phyloP scores from a whole-genome alignment of 1,284 basidiomycete genomes.

The Phellopilus nigrolimitatus region DNA sequence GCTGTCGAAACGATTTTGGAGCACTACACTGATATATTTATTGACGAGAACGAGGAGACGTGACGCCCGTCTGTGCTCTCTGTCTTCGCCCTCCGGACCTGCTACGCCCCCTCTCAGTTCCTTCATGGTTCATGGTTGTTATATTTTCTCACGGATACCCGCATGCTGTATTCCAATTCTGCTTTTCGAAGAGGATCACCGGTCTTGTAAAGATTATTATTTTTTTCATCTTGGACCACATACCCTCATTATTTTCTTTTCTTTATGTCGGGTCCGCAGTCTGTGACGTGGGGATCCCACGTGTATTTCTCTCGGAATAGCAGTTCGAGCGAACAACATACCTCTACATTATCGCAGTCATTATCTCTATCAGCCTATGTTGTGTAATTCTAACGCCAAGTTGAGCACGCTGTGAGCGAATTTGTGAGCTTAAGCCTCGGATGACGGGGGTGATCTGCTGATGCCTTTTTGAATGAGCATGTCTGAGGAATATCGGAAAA shows the following conservation, averaged over 20 bases:
- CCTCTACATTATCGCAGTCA: constrained; percentile 14
- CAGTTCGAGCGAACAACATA: constrained; percentile 4
- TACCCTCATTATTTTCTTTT: constrained; percentile 2
- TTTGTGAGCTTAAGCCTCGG: constrained; percentile 8
- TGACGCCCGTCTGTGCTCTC: not conserved
- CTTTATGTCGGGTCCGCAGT: not conserved
- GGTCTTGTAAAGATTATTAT: constrained; percentile 1
- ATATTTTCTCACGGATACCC: constrained; percentile 8
- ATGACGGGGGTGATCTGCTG: constrained; percentile 3
- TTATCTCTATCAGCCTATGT: constrained; percentile 11
- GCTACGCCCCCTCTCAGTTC: not conserved
- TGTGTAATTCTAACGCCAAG: constrained; percentile 6
- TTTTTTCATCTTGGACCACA: not conserved
- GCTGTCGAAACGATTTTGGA: constrained; percentile 84
- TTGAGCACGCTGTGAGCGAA: not conserved
- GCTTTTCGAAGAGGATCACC: not conserved
- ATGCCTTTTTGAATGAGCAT: too few species aligned
- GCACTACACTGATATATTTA: constrained; percentile 84
- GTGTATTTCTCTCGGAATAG: constrained; percentile 8
- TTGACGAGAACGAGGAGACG: constrained; percentile 52
- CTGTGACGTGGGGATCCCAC: not conserved
- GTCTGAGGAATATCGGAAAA: not conserved
- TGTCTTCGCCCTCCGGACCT: not conserved
- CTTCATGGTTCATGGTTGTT: not conserved
- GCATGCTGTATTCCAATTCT: not conserved